Evolutionary conservation across 441 rosid genomes (phyloP).

Genomic region (Pelargonium cotyledonis): DNA sequence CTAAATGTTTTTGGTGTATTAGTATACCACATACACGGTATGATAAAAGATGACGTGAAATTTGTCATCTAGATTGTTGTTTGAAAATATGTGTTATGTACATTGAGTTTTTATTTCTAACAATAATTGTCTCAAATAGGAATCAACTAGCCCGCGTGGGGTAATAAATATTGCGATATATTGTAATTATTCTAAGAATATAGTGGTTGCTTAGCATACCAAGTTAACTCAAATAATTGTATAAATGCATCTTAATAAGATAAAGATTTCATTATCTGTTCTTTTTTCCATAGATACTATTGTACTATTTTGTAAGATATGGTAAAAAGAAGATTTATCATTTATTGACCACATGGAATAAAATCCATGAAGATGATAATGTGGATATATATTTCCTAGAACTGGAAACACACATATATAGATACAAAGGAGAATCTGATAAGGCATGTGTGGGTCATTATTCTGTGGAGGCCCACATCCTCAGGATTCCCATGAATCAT

Average conservation of each 20-base stretch:
- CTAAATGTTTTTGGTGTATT: too few relatives aligned
- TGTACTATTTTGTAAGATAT: too few relatives aligned
- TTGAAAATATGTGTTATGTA: too few relatives aligned
- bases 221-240: constrained; percentile 3
- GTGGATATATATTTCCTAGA: too few relatives aligned
- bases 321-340: too few relatives aligned
- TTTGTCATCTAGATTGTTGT: too few relatives aligned
- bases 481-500: not conserved
- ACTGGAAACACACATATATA: not conserved
- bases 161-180: too few relatives aligned
- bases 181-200: not conserved
- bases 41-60: too few relatives aligned
- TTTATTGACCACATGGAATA: too few relatives aligned
- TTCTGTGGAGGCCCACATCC: not conserved
- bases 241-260: not conserved
- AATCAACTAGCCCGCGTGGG: not conserved
- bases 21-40: too few relatives aligned
- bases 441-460: not conserved
- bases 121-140: not conserved
- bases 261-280: not conserved
- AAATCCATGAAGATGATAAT: too few relatives aligned
- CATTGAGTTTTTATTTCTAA: not conserved
- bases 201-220: not conserved
- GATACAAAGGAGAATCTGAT: not conserved
- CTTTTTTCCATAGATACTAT: too few relatives aligned